These are phyloP conservation scores for Elsinoe perseae DNA, from an alignment of 2,329 filamentous ascomycete genomes.

Conservation along the genomic window DNA sequence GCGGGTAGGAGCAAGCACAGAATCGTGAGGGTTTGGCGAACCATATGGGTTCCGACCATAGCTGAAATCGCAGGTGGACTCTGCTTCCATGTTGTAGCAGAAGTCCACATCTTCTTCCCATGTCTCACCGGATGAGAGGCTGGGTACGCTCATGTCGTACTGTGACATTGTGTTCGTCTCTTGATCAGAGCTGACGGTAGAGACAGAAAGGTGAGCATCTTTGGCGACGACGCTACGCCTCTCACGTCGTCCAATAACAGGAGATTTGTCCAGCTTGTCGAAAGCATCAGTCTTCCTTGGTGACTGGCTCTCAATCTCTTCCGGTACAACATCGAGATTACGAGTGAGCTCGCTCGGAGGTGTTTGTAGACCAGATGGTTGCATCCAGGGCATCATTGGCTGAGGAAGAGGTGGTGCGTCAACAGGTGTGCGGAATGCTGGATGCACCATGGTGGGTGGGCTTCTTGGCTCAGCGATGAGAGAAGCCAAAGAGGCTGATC, in stretches of 20 bases:
- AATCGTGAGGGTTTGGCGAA: conserved; percentile 17
- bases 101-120: conserved; percentile 59
- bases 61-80: conserved; percentile 54
- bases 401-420: conserved; percentile 8
- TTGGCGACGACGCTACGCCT: neutral
- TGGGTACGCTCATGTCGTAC: conserved; percentile 18
- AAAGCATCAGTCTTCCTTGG: neutral
- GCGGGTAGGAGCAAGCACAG: conserved; percentile 12
- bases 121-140: conserved; percentile 33
- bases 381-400: conserved; percentile 37
- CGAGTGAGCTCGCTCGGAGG: conserved; percentile 25
- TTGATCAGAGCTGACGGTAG: conserved; percentile 9
- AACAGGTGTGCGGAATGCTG: conserved; percentile 13
- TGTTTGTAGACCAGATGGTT: conserved; percentile 24
- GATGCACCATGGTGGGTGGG: conserved; percentile 19
- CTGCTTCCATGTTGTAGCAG: conserved; percentile 53
- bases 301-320: conserved; percentile 35
- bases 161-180: conserved; percentile 14
- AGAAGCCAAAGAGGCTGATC: conserved; percentile 10
- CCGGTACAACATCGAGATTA: conserved; percentile 39
- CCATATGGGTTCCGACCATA: conserved; percentile 36
- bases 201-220: conserved; percentile 1
- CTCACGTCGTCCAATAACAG: neutral
- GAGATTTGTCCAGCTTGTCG: neutral
- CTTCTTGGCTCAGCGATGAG: conserved; percentile 16